Base-by-base conservation (phyloP, 225 moss, liverwort and hornwort species). In the Ulota crispa region DNA sequence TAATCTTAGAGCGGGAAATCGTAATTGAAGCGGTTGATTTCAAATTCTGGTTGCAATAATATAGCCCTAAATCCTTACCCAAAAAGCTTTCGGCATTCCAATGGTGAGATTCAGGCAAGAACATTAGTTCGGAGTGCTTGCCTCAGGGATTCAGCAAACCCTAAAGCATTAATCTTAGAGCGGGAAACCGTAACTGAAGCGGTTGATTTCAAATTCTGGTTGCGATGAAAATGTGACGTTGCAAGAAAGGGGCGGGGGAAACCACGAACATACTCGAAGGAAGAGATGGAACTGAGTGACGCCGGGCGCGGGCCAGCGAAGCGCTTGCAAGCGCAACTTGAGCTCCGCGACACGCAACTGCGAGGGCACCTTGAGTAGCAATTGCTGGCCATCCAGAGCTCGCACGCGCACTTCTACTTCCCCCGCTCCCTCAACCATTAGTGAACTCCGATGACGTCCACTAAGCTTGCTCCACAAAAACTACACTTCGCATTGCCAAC, bases 301-400 rank as follows among this genome's bases (percentile, higher is more conserved):
- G 69, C 83, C 82, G 18, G 90, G 82, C 26, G 91, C 80, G 62
- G 91, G 90, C 93, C 93, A 92, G 18, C 79, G 53, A 4, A 91
- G 81, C 53, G 89, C 82, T 79, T 86, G 89, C 88, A 96, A 84
- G 5, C 87, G 90, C 83, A 63, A 65, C 83, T 96, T 96, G 68
- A 96, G 88, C 20, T 90, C 82, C 30, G 84, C 89, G 30, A 96
- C 85, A 45, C 86, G 91, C 23, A 79, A 86, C 43, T 84, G 68
- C 28, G 68, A 75, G 11, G 84, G 83, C 86, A 95, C 81, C 72
- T 72, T 77, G 81, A 95, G 72, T 57, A 68, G 76, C 71, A 92
- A 68, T 77, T 90, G 87, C 75, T 90, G 91, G 45, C 96, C 96
- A 86, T 95, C 92, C 70, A 96, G 85, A 37, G 96, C 83, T 72